Percentiles rank a stretch among this genome's conserved stretches.
phyloP scores from a whole-genome alignment of 345 rosid genomes.

The Streptanthus diversifolius region DNA sequence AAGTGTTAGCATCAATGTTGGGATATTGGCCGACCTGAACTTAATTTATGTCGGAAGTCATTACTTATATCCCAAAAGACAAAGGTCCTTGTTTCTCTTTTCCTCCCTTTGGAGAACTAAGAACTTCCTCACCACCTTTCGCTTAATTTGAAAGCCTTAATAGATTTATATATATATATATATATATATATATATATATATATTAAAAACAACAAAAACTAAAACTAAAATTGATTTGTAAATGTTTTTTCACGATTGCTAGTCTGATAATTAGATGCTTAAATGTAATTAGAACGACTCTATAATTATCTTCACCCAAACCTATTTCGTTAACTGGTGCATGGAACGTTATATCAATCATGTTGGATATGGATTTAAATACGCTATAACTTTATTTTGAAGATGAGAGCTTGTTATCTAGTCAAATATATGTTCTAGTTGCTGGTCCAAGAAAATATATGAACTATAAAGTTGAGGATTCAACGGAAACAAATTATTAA shows the following conservation, averaged over 20 bases:
- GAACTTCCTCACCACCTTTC: neutral
- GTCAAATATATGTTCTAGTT: neutral
- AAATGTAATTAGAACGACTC: neutral
- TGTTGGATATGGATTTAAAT: neutral
- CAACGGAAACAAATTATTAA: neutral
- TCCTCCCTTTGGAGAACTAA: neutral
- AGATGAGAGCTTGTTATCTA: neutral
- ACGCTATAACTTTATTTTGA: neutral
- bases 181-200: neutral
- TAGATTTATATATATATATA: neutral
- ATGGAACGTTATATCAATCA: neutral
- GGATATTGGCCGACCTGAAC: conserved; percentile 63
- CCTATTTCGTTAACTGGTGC: neutral
- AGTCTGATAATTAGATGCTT: neutral
- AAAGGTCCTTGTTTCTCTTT: neutral
- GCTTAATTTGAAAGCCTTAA: conserved; percentile 17
- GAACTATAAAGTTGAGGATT: conserved; percentile 1
- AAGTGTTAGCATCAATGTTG: conserved; percentile 53
- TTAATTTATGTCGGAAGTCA: conserved; percentile 45
- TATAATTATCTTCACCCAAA: neutral
- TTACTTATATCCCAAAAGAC: conserved; percentile 27
- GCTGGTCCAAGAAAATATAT: neutral
- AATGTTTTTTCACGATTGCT: neutral
- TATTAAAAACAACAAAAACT: neutral
- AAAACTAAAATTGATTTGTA: neutral